Percentiles rank a stretch among this genome's conserved stretches.
Conservation (phyloP, 345 rosid species). For the Clarkia xantiana region DNA sequence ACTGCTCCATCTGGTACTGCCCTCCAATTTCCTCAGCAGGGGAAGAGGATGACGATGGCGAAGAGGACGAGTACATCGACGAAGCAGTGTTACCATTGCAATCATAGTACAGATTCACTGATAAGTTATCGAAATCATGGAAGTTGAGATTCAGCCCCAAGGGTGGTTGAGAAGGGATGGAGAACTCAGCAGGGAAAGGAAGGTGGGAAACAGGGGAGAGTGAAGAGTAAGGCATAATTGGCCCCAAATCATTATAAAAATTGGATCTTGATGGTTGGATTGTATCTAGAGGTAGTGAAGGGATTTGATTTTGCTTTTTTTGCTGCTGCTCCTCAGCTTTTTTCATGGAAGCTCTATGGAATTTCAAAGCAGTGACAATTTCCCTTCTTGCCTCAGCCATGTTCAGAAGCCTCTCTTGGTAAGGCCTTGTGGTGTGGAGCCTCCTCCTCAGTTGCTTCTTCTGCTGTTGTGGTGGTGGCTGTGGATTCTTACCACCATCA, state of each 20-base stretch:
- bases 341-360: slow-evolving; percentile 89
- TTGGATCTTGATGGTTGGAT: slow-evolving; percentile 1
- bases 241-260: slow-evolving; percentile 7
- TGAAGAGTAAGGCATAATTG: slow-evolving; percentile 12
- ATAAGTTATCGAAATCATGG: slow-evolving; percentile 60
- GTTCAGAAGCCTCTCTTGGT: slow-evolving; percentile 87
- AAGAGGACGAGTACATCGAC: slow-evolving; percentile 13
- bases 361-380: slow-evolving; percentile 88
- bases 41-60: slow-evolving; percentile 45
- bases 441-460: slow-evolving; percentile 93
- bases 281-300: slow-evolving; percentile 9
- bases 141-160: slow-evolving; percentile 44
- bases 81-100: slow-evolving; percentile 15
- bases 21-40: slow-evolving; percentile 29
- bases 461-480: slow-evolving; percentile 44
- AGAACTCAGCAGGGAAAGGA: slow-evolving; percentile 3
- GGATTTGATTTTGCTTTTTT: slow-evolving; percentile 6
- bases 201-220: slow-evolving; percentile 13
- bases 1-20: slow-evolving; percentile 66
- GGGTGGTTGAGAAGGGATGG: slow-evolving; percentile 10
- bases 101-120: slow-evolving; percentile 32
- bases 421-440: slow-evolving; percentile 84
- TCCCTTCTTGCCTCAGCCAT: slow-evolving; percentile 99
- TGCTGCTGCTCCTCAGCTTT: slow-evolving; percentile 38
- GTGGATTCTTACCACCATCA: slow-evolving; percentile 7